Evolutionary conservation across 345 rosid genomes (phyloP).

Genomic region (Lumnitzera racemosa): DNA sequence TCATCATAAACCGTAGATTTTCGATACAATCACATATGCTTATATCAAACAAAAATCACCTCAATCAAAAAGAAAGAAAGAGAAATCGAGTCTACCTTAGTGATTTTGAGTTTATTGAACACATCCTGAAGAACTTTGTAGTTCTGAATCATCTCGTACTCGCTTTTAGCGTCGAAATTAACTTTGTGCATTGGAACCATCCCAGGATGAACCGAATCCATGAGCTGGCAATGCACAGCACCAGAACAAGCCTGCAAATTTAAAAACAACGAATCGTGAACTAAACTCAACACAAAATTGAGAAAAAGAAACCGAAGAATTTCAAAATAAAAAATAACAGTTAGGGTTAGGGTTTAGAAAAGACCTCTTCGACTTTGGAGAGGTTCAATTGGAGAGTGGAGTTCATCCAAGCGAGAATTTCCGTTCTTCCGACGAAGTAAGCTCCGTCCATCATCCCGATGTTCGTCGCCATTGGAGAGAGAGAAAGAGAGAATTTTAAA

Average conservation of each 20-base stretch:
- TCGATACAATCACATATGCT: too few species aligned
- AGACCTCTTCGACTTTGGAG: conserved; percentile 97
- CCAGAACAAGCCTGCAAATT: conserved; percentile 70
- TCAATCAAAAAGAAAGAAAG: not conserved
- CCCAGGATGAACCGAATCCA: conserved; percentile 90
- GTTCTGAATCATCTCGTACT: conserved; percentile 98
- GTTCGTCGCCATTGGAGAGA: conserved; percentile 49
- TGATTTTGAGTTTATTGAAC: conserved; percentile 89
- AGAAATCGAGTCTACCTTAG: conserved; percentile 47
- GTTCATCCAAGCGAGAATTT: conserved; percentile 95
- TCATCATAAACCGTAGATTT: too few species aligned
- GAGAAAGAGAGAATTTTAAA: conserved; percentile 20
- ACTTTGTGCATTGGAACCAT: conserved; percentile 98
- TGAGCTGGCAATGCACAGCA: conserved; percentile 88
- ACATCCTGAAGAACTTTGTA: conserved; percentile 96
- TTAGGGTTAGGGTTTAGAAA: not conserved
- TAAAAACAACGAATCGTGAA: conserved; percentile 6
- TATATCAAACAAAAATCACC: not conserved
- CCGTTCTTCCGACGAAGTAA: conserved; percentile 93
- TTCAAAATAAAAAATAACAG: not conserved
- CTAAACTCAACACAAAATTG: not conserved
- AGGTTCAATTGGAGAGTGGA: conserved; percentile 79
- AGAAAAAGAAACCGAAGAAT: not conserved
- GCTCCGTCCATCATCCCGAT: conserved; percentile 95
- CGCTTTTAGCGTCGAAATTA: conserved; percentile 88